Evolutionary conservation across 257 asterid species (phyloP).

Genomic region (Solanum chmielewskii): DNA sequence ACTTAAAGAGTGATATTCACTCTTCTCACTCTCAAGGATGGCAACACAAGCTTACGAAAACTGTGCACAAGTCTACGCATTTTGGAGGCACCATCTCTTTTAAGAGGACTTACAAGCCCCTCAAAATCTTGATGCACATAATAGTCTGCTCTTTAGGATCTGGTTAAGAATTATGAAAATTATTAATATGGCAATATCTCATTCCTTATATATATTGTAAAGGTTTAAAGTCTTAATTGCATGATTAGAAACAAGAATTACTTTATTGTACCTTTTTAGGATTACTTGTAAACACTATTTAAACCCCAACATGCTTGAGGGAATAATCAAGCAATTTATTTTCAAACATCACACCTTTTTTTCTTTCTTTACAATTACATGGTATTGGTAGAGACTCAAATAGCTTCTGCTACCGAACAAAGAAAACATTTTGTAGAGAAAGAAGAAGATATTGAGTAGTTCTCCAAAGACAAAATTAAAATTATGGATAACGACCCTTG

Average conservation of each 20-base stretch:
- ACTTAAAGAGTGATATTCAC: neutral
- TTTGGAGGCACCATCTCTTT: neutral
- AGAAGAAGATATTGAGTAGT: neutral
- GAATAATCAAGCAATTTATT: neutral
- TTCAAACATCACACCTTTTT: neutral
- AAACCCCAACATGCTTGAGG: neutral
- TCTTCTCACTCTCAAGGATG: neutral
- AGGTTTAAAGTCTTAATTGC: neutral
- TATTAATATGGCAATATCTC: no score
- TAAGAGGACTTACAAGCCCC: neutral
- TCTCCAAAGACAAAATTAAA: neutral
- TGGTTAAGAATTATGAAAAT: neutral
- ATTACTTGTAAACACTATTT: neutral
- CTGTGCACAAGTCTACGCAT: neutral
- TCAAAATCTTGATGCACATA: neutral
- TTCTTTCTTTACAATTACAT: neutral
- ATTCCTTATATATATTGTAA: neutral
- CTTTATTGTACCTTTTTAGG: neutral
- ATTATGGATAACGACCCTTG: neutral
- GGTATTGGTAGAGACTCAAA: neutral
- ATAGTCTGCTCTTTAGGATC: neutral
- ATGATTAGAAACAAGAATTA: neutral
- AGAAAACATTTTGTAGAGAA: neutral
- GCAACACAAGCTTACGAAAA: neutral
- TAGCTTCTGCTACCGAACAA: neutral